Evolutionary conservation across 2,329 filamentous ascomycete species (phyloP).

Genomic region (Calonectria henricotiae): DNA sequence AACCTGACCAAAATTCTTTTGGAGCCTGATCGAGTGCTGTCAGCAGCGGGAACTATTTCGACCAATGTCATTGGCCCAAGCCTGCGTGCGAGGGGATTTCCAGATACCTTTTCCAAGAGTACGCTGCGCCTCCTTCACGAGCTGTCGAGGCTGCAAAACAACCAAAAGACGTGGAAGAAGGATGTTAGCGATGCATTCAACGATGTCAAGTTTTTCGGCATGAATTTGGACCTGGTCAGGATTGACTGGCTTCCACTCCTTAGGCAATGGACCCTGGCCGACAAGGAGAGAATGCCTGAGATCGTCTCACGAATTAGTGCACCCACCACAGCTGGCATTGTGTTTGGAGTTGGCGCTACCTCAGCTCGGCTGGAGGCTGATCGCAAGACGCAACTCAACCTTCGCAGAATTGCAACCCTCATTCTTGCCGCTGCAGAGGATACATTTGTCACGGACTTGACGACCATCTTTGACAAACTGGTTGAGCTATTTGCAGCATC

Average conservation of each 20-base stretch:
- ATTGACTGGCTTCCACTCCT: conserved; percentile 87
- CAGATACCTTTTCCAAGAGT: conserved; percentile 83
- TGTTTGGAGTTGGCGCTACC: conserved; percentile 97
- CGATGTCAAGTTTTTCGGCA: conserved; percentile 88
- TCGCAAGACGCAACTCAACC: conserved; percentile 90
- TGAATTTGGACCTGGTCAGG: conserved; percentile 76
- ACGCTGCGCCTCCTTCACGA: conserved; percentile 83
- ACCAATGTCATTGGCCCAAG: conserved; percentile 86
- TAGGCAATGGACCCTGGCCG: conserved; percentile 85
- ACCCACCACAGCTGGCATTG: conserved; percentile 93
- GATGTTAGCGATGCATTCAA: conserved; percentile 95
- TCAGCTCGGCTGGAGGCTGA: conserved; percentile 96
- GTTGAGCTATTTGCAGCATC: conserved; percentile 90
- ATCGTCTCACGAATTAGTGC: conserved; percentile 84
- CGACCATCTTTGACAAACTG: conserved; percentile 83
- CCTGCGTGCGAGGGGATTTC: conserved; percentile 88
- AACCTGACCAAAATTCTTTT: conserved; percentile 87
- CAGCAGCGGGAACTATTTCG: conserved; percentile 85
- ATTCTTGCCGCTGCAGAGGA: conserved; percentile 85
- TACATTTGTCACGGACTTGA: conserved; percentile 84
- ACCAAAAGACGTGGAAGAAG: conserved; percentile 93
- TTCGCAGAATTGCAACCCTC: conserved; percentile 86
- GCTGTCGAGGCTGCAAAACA: conserved; percentile 82
- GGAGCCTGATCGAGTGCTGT: conserved; percentile 86
- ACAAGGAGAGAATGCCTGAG: conserved; percentile 91